These are phyloP conservation scores for Verticillium nubilum DNA, from an alignment of 2,329 filamentous ascomycete genomes.

Conservation along the genomic window DNA sequence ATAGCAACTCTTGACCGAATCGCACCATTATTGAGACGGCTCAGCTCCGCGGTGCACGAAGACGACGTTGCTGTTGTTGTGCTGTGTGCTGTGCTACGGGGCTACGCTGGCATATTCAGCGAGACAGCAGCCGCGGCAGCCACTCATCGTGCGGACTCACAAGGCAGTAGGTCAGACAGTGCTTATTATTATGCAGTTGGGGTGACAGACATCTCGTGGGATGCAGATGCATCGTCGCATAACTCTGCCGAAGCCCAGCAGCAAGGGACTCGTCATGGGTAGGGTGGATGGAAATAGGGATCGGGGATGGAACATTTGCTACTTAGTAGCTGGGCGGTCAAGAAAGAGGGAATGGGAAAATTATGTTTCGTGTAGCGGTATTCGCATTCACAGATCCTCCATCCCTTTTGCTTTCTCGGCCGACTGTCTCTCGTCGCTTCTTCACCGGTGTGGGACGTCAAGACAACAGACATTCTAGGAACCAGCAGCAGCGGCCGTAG, in stretches of 20 bases:
- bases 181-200: neutral
- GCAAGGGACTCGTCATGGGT: neutral
- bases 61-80: no score
- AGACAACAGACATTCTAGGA: neutral
- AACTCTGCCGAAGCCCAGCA: neutral
- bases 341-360: no score
- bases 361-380: neutral
- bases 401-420: neutral
- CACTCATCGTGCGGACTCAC: neutral
- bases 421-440: neutral
- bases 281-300: neutral
- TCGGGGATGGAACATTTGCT: neutral
- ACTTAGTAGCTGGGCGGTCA: neutral
- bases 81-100: no score
- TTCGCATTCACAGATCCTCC: neutral
- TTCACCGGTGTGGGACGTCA: neutral
- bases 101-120: neutral
- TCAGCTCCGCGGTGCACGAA: neutral
- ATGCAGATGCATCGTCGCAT: neutral
- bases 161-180: neutral
- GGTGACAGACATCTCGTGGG: neutral
- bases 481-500: neutral
- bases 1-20: no score
- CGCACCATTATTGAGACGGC: no score
- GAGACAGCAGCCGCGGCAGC: neutral